Conservation (phyloP, 2,329 filamentous ascomycete species). For the Trichoderma sp. region DNA sequence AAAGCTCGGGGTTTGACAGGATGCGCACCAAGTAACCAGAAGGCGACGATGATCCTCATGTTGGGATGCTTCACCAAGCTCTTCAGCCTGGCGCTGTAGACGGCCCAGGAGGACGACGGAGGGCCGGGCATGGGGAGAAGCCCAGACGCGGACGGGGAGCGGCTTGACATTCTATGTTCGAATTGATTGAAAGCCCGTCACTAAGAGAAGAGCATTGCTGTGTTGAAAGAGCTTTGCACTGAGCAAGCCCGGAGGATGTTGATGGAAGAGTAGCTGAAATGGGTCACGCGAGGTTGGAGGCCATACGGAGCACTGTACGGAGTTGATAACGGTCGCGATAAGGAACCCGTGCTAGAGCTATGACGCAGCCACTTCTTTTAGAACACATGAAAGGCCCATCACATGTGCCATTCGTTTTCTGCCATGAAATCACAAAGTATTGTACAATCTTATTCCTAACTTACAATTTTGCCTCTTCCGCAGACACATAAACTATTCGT, state of each 20-base stretch:
- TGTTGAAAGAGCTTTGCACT: not conserved
- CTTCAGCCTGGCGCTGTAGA: constrained; percentile 64
- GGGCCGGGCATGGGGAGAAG: constrained; percentile 56
- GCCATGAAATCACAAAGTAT: not conserved
- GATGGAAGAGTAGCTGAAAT: not conserved
- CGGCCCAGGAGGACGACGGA: constrained; percentile 66
- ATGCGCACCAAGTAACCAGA: constrained; percentile 84
- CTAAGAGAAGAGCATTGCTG: not conserved
- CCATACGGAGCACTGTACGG: not conserved
- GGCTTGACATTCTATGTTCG: constrained; percentile 32
- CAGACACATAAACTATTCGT: not conserved
- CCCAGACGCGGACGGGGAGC: constrained; percentile 42
- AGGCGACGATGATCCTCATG: constrained; percentile 70
- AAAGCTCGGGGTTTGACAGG: not conserved
- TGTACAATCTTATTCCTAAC: not conserved
- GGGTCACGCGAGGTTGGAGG: constrained; percentile 10
- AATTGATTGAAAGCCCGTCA: not conserved
- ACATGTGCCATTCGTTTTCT: not conserved
- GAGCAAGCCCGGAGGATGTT: not conserved
- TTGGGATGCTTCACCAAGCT: constrained; percentile 66
- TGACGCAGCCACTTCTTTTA: not conserved
- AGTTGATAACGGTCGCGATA: constrained; percentile 8
- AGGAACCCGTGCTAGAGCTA: not conserved
- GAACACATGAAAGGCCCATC: not conserved
- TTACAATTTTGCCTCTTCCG: not conserved